A percentile compares a stretch with the other conserved stretches of the same genome.
phyloP scores from a whole-genome alignment of 202 grass and related monocot species.

The Schoenoplectus triqueter region DNA sequence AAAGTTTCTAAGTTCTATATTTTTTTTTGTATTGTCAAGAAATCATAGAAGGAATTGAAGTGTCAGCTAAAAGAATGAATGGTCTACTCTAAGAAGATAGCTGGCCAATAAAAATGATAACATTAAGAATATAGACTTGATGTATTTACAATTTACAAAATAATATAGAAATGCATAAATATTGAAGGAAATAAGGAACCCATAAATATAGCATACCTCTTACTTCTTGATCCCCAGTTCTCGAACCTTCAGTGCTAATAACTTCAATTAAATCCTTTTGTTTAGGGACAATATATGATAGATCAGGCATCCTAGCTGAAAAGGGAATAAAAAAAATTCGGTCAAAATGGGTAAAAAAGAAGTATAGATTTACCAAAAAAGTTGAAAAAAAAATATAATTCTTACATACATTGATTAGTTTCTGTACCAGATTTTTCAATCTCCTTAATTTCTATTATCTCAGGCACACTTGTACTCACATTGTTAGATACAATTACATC shows the following conservation, averaged over 20 bases:
- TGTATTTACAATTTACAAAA: no score
- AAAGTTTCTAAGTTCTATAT: background rate
- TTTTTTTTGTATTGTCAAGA: conserved; percentile 24
- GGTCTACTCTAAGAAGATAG: background rate
- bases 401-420: background rate
- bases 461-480: conserved; percentile 25
- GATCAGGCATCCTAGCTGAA: conserved; percentile 17
- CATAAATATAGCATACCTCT: conserved; percentile 25
- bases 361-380: conserved; percentile 8
- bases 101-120: background rate
- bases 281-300: conserved; percentile 30
- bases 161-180: no score
- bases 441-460: conserved; percentile 31
- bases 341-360: background rate
- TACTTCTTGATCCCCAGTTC: conserved; percentile 20
- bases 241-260: background rate
- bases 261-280: background rate
- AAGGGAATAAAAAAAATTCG: background rate
- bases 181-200: background rate
- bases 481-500: conserved; percentile 3
- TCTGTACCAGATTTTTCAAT: conserved; percentile 18
- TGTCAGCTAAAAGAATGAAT: background rate
- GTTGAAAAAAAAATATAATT: background rate
- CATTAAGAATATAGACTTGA: no score
- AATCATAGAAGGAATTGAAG: conserved; percentile 1